phyloP scores from a whole-genome alignment of 73 alveolate genomes.

The Tetrahymena malaccensis region DNA sequence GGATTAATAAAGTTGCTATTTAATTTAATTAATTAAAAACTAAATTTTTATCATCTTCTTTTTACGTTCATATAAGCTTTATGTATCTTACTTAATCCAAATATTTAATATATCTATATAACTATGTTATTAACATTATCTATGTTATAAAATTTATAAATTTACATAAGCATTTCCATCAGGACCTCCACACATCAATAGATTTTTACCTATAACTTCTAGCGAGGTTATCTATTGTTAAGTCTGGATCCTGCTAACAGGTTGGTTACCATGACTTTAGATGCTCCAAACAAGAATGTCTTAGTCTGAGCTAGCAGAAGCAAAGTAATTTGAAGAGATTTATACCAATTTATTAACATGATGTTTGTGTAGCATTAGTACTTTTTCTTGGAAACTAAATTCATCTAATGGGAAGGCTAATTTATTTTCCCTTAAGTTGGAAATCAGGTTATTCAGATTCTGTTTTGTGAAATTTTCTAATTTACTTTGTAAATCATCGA shows the following conservation, averaged over 20 bases:
- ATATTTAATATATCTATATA: no score
- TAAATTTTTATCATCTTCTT: neutral
- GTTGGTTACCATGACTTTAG: neutral
- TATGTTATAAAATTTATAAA: no score
- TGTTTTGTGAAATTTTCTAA: neutral
- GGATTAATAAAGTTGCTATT: neutral
- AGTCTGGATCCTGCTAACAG: neutral
- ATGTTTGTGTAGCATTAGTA: neutral
- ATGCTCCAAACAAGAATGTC: neutral
- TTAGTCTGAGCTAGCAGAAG: neutral
- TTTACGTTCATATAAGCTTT: neutral
- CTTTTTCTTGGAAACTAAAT: neutral
- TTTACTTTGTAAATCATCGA: neutral
- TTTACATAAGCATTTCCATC: neutral
- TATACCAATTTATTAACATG: neutral
- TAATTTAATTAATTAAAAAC: no score
- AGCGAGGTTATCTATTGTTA: neutral
- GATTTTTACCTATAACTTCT: neutral
- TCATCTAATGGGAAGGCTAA: neutral
- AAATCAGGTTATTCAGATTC: neutral
- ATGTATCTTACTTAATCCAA: no score
- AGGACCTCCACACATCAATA: neutral
- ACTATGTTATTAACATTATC: no score
- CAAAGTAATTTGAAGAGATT: neutral
- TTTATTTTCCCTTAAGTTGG: neutral